Conservation (phyloP, 306 rosid genomes). For the Corylus heterophylla region DNA sequence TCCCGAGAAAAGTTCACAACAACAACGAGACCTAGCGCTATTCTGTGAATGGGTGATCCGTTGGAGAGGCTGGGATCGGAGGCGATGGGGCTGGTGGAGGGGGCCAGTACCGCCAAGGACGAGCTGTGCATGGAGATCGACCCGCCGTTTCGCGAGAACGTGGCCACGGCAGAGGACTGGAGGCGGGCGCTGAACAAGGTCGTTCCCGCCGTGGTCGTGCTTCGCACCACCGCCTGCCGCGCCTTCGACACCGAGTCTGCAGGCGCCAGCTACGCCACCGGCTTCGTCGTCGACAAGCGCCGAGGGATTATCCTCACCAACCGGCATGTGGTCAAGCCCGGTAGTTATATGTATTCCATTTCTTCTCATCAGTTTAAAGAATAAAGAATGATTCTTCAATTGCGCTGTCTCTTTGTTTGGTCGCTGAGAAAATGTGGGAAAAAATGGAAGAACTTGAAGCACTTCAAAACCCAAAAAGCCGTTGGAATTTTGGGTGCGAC, state of each 20-base stretch:
- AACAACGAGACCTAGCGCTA: too few species aligned
- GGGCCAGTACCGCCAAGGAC: constrained; percentile 50
- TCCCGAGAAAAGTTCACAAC: constrained; percentile 2
- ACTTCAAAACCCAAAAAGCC: not conserved
- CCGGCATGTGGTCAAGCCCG: constrained; percentile 96
- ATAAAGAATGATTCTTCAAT: not conserved
- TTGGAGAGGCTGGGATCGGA: constrained; percentile 58
- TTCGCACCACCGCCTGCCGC: constrained; percentile 80
- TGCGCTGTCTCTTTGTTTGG: not conserved
- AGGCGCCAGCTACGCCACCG: constrained; percentile 84
- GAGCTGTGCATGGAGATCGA: constrained; percentile 85
- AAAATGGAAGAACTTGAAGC: not conserved
- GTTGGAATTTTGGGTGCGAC: not conserved
- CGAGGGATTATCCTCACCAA: constrained; percentile 95
- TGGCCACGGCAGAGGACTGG: constrained; percentile 90
- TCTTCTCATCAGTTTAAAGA: not conserved
- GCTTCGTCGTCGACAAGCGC: constrained; percentile 86
- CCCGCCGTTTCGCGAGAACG: constrained; percentile 65
- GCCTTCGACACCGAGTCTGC: constrained; percentile 95
- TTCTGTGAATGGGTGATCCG: constrained; percentile 59
- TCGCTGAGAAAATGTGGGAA: not conserved
- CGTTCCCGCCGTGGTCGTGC: constrained; percentile 90
- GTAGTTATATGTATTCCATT: constrained; percentile 27
- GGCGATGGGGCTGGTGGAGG: constrained; percentile 24
- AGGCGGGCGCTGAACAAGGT: constrained; percentile 75